Evolutionary conservation across 257 asterid genomes (phyloP).

Genomic region (Fraxinus americana): DNA sequence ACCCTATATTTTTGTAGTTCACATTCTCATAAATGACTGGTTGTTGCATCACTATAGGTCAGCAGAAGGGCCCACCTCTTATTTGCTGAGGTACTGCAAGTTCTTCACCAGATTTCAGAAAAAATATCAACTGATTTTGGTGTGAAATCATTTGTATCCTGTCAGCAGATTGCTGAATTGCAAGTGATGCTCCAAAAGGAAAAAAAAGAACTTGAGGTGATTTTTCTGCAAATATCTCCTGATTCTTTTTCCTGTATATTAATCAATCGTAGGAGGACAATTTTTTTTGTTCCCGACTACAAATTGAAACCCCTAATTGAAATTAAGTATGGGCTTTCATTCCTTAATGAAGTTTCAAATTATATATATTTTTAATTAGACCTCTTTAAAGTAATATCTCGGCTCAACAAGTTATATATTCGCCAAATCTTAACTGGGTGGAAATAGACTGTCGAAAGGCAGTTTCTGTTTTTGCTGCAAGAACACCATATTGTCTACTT

Average conservation of each 20-base stretch:
- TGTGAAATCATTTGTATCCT: constrained; percentile 36
- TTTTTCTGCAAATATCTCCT: constrained; percentile 2
- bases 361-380: not conserved
- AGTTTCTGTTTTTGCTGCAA: constrained; percentile 24
- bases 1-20: constrained; percentile 21
- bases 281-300: not conserved
- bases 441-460: constrained; percentile 17
- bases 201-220: constrained; percentile 69
- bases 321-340: not conserved
- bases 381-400: not conserved
- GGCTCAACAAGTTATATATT: constrained; percentile 7
- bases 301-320: not conserved
- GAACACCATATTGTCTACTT: not conserved
- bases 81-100: constrained; percentile 59
- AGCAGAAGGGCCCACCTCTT: constrained; percentile 45
- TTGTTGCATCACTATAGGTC: constrained; percentile 45
- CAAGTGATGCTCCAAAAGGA: constrained; percentile 59
- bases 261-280: not conserved
- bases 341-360: not conserved
- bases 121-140: constrained; percentile 36
- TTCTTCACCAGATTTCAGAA: constrained; percentile 49
- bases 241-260: not conserved
- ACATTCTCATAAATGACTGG: constrained; percentile 27
- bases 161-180: constrained; percentile 54
- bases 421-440: not conserved